Conservation (phyloP, 2,329 filamentous ascomycete genomes). For the Cladosporium sp. region DNA sequence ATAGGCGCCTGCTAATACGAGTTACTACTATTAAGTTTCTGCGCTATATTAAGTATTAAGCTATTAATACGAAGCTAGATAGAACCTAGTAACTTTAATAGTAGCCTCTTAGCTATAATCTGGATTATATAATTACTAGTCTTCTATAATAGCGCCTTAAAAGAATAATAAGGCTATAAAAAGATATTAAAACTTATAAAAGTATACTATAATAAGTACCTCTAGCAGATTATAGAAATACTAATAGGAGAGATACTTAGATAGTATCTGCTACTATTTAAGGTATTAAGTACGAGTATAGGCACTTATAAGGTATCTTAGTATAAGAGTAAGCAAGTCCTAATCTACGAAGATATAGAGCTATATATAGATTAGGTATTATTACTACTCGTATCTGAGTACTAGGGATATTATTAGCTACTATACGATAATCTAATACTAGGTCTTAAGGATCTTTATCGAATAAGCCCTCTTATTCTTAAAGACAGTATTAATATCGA, state of each 20-base stretch:
- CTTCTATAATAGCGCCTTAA: constrained; percentile 12
- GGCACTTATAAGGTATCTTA: constrained; percentile 4
- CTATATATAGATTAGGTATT: constrained; percentile 11
- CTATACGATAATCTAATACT: constrained; percentile 12
- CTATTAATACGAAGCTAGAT: constrained; percentile 10
- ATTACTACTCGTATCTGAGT: constrained; percentile 8
- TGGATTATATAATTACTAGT: constrained; percentile 13
- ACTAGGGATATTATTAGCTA: not conserved
- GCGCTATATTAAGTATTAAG: constrained; percentile 15
- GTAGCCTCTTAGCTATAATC: constrained; percentile 11
- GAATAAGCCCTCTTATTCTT: not conserved
- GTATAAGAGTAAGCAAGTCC: constrained; percentile 3
- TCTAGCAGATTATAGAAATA: constrained; percentile 10
- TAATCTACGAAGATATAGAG: constrained; percentile 9
- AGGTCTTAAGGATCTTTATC: not conserved
- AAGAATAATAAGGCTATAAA: not conserved
- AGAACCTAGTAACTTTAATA: constrained; percentile 15
- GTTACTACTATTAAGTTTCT: constrained; percentile 14
- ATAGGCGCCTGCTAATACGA: constrained; percentile 7
- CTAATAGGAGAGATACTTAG: constrained; percentile 13
- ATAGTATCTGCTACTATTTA: constrained; percentile 13
- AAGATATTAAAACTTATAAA: constrained; percentile 9
- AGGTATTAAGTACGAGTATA: not conserved
- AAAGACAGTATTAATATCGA: constrained; percentile 11
- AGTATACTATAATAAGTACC: not conserved